Percentiles rank a stretch among this genome's conserved stretches.
These are phyloP conservation scores for Bocquillonia castaneifolia DNA, from an alignment of 441 rosid genomes.

Conservation along the genomic window DNA sequence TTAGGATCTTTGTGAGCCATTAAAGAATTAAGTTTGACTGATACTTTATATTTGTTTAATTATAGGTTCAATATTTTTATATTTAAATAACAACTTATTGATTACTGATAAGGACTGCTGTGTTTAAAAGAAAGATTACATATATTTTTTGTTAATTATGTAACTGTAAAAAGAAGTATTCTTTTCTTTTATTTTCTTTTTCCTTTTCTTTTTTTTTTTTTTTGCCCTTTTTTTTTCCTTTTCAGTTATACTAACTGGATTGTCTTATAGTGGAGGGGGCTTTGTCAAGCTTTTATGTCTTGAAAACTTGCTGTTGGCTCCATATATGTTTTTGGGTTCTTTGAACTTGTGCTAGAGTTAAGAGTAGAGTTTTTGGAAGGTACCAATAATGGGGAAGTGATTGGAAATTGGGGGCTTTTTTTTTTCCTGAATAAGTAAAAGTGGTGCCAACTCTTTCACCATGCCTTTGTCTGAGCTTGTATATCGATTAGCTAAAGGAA, in stretches of 20 bases:
- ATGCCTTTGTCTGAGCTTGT: slow-evolving; percentile 82
- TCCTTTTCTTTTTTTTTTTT: too few species aligned
- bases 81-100: slow-evolving; percentile 19
- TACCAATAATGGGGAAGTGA: slow-evolving; percentile 25
- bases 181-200: slow-evolving; percentile 7
- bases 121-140: slow-evolving; percentile 25
- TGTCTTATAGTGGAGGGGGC: slow-evolving; percentile 30
- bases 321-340: slow-evolving; percentile 31
- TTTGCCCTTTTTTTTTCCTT: background rate
- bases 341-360: slow-evolving; percentile 32
- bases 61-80: slow-evolving; percentile 19
- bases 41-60: slow-evolving; percentile 28
- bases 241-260: slow-evolving; percentile 13
- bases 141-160: slow-evolving; percentile 22
- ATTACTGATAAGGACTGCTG: slow-evolving; percentile 35
- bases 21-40: slow-evolving; percentile 51
- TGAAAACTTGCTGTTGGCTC: slow-evolving; percentile 21
- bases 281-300: slow-evolving; percentile 18
- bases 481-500: slow-evolving; percentile 43
- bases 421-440: slow-evolving; percentile 11
- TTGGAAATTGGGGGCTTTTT: slow-evolving; percentile 26
- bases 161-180: slow-evolving; percentile 20
- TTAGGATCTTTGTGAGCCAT: slow-evolving; percentile 30
- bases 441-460: slow-evolving; percentile 24
- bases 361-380: slow-evolving; percentile 13